phyloP scores from a whole-genome alignment of 192 early-diverging fungal genomes.

The Linderina pennispora region DNA sequence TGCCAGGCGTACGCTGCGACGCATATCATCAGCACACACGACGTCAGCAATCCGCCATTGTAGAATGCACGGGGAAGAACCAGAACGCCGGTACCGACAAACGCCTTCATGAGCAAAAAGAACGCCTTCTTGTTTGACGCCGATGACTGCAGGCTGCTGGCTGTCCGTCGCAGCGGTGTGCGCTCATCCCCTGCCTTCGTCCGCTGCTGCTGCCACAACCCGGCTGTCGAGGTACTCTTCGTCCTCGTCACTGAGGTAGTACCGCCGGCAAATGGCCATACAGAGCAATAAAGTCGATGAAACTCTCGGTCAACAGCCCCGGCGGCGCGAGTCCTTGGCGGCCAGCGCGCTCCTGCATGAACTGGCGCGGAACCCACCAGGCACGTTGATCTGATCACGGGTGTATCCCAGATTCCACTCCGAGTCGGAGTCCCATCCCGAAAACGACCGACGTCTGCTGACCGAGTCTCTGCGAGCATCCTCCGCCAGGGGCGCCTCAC shows the following conservation, averaged over 20 bases:
- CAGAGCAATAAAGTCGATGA: constrained; percentile 91
- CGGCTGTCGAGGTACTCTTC: constrained; percentile 51
- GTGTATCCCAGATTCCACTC: constrained; percentile 12
- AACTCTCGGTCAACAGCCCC: constrained; percentile 74
- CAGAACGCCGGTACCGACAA: constrained; percentile 74
- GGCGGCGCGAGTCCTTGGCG: constrained; percentile 58
- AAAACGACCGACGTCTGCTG: constrained; percentile 31
- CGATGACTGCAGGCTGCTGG: constrained; percentile 28
- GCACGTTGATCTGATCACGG: constrained; percentile 53
- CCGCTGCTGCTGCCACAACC: not conserved
- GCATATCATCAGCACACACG: constrained; percentile 47
- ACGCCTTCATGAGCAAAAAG: constrained; percentile 74
- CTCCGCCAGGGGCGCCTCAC: constrained; percentile 4
- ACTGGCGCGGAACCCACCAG: constrained; percentile 91
- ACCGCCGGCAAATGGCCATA: constrained; percentile 97
- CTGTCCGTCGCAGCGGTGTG: constrained; percentile 24
- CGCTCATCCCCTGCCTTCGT: constrained; percentile 7
- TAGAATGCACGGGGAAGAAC: constrained; percentile 74
- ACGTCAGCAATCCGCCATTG: constrained; percentile 69
- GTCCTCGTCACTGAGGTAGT: constrained; percentile 75
- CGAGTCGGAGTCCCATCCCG: constrained; percentile 13
- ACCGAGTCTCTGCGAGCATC: not conserved
- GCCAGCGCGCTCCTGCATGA: constrained; percentile 69
- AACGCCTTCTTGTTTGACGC: constrained; percentile 67
- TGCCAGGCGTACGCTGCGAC: constrained; percentile 61